A percentile compares a stretch with the other conserved stretches of the same genome.
phyloP scores from a whole-genome alignment of 2,329 filamentous ascomycete genomes.

The Aspergillus tanneri region DNA sequence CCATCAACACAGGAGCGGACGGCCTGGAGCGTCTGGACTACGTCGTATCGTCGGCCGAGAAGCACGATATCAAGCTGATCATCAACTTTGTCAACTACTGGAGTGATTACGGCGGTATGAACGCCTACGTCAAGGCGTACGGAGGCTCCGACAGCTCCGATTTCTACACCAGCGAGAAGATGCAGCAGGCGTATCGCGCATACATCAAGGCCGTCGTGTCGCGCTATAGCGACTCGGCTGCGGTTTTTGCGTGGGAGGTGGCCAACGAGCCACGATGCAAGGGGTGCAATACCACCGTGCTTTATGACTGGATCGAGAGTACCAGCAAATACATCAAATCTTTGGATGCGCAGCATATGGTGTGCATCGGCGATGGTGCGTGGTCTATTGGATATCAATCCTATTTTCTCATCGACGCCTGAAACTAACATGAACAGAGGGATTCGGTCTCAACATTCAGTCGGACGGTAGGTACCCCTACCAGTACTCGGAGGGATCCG shows the following conservation, averaged over 20 bases:
- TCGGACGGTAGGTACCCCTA: slow-evolving; percentile 57
- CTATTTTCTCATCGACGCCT: neutral
- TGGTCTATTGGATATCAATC: no score
- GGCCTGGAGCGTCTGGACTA: slow-evolving; percentile 65
- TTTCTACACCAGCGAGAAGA: slow-evolving; percentile 58
- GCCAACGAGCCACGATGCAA: slow-evolving; percentile 66
- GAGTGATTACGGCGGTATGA: slow-evolving; percentile 66
- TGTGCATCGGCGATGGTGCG: slow-evolving; percentile 57
- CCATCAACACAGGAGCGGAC: slow-evolving; percentile 63
- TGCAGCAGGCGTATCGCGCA: slow-evolving; percentile 59
- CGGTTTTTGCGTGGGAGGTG: slow-evolving; percentile 68
- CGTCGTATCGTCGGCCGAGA: slow-evolving; percentile 61
- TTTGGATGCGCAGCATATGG: slow-evolving; percentile 61
- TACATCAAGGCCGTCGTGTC: slow-evolving; percentile 62
- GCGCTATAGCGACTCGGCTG: slow-evolving; percentile 58
- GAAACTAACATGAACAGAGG: slow-evolving; percentile 44
- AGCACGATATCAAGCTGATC: slow-evolving; percentile 61
- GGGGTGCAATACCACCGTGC: slow-evolving; percentile 57
- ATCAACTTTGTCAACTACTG: slow-evolving; percentile 64
- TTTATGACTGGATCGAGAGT: slow-evolving; percentile 59
- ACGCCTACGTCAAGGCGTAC: slow-evolving; percentile 57
- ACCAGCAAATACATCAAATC: slow-evolving; percentile 64
- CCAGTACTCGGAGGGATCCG: slow-evolving; percentile 50
- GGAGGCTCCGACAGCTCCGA: slow-evolving; percentile 49
- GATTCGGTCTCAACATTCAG: slow-evolving; percentile 49